These are phyloP conservation scores for Cerioporus squamosus DNA, from an alignment of 1,284 basidiomycete genomes.

Conservation along the genomic window DNA sequence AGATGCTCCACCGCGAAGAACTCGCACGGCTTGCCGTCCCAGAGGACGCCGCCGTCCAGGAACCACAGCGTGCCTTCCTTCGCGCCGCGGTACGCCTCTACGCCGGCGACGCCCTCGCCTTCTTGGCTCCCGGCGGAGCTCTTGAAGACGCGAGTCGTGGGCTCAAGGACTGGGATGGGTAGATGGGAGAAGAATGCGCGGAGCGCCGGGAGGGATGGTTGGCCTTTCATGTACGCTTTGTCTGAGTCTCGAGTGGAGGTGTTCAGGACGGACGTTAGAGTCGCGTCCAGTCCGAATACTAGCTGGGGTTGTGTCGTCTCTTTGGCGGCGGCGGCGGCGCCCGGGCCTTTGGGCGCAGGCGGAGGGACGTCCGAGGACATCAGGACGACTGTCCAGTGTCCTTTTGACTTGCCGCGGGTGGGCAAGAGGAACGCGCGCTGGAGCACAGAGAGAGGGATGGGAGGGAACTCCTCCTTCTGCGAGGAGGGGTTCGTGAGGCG, in stretches of 20 bases:
- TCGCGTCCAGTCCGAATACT: conserved; percentile 68
- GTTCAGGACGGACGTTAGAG: conserved; percentile 46
- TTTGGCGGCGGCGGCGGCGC: conserved; percentile 23
- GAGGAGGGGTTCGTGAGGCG: conserved; percentile 53
- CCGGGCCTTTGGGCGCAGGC: conserved; percentile 33
- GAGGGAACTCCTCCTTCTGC: conserved; percentile 45
- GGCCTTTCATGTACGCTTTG: conserved; percentile 49
- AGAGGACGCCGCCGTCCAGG: conserved; percentile 65
- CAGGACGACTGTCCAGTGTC: conserved; percentile 70
- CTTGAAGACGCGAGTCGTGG: conserved; percentile 55
- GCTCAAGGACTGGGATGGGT: conserved; percentile 49
- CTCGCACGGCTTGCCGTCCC: conserved; percentile 75
- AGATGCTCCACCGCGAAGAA: conserved; percentile 73
- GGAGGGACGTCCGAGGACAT: conserved; percentile 52
- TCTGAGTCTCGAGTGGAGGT: conserved; percentile 25
- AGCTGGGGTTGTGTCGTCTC: conserved; percentile 44
- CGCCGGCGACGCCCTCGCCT: conserved; percentile 50
- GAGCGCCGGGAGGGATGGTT: conserved; percentile 50
- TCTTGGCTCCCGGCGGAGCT: conserved; percentile 43
- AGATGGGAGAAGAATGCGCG: conserved; percentile 57
- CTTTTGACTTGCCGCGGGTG: conserved; percentile 65
- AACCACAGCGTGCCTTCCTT: conserved; percentile 77
- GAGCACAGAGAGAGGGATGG: conserved; percentile 50
- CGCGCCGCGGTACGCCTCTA: conserved; percentile 70
- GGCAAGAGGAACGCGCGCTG: conserved; percentile 66